Base-by-base conservation (phyloP, 345 rosid species). In the Eucalyptus tenuipes region DNA sequence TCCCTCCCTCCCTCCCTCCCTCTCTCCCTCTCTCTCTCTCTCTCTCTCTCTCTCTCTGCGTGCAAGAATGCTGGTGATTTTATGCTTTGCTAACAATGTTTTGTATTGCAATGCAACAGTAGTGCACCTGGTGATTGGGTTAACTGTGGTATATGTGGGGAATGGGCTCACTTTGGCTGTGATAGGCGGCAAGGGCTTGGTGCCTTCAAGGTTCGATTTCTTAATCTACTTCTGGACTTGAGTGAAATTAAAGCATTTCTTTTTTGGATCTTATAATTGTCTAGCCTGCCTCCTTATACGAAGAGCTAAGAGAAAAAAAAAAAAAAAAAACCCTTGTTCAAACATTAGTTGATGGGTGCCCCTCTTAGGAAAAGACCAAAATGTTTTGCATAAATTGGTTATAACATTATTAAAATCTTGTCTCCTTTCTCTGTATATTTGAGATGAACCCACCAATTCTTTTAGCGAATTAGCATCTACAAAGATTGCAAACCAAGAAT, bases 121-220 rank as follows among this genome's bases (percentile, higher is more conserved):
- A 96, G 99, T 44, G 98, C 99, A 57, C 97, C 99, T 3, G 99
- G 99, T 90, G 99, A 98, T 89, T 97, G 99, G 99, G 99, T 98
- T 86, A 98, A 98, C 91, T 98, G 99, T 89, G 99, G 99, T 90
- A 94, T 96, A 80, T 98, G 99, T 49, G 99, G 98, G 20, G 99
- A 98, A 90, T 97, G 99, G 99, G 99, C 99, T 27, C 99, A 98
- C 92, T 98, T 98, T 88, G 99, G 99, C 90, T 97, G 99, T 92
- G 99, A 98, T 89, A 91, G 98, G 93, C 95, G 99, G 90, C 99
- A 96, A 84, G 99, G 99, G 42, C 99, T 97, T 18, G 99, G 99
- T 61, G 99, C 99, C 91, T 98, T 98, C 80, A 98, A 98, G 97
- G 99, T 97, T 91, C 22, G 61, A 48, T 85, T 87, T 44, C 79